Conservation (phyloP, 192 early-diverging fungal species). For the Funneliformis mosseae region DNA sequence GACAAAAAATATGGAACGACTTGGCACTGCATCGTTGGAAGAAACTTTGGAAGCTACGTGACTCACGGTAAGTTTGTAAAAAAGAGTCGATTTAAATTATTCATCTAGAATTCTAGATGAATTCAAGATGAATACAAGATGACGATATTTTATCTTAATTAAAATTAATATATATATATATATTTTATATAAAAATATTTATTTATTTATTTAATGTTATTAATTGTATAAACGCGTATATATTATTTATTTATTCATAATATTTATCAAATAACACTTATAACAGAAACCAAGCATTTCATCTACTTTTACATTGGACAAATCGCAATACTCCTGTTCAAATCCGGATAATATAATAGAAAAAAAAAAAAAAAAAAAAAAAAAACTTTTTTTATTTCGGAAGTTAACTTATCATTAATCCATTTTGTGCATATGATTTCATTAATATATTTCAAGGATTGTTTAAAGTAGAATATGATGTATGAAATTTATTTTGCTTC, state of each 20-base stretch:
- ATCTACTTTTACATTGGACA: constrained; percentile 98
- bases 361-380: neutral
- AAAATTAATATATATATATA: too few species aligned
- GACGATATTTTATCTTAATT: too few species aligned
- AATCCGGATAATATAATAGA: constrained; percentile 66
- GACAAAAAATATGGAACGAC: constrained; percentile 97
- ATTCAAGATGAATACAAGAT: too few species aligned
- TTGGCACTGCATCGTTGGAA: constrained; percentile 98
- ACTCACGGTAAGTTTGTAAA: constrained; percentile 74
- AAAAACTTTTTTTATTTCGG: neutral
- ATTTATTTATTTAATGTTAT: too few species aligned
- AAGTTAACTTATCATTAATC: too few species aligned
- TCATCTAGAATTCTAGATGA: too few species aligned
- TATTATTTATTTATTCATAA: neutral
- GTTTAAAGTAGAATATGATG: too few species aligned
- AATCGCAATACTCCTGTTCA: constrained; percentile 94
- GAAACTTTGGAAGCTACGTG: constrained; percentile 99
- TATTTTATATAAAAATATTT: too few species aligned
- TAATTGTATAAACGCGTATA: neutral
- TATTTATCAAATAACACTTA: neutral
- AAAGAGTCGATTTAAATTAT: neutral
- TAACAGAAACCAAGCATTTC: constrained; percentile 84
- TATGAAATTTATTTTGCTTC: too few species aligned
- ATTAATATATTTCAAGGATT: neutral
- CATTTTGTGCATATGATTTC: neutral